Conservation (phyloP, 306 rosid genomes). For the Gastrolobium bilobum region DNA sequence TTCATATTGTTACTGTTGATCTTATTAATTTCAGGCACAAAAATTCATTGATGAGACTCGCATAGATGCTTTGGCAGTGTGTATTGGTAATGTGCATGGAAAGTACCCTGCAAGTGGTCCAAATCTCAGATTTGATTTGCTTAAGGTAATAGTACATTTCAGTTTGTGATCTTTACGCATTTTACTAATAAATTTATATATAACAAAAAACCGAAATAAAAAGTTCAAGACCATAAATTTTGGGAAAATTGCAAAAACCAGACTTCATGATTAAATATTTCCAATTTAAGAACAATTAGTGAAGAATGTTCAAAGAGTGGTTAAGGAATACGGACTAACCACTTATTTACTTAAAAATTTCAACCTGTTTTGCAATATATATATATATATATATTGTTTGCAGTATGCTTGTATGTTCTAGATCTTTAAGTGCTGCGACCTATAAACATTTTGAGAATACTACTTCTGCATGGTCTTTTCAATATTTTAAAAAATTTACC, state of each 20-base stretch:
- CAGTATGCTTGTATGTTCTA: neutral
- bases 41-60: constrained; percentile 86
- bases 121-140: constrained; percentile 86
- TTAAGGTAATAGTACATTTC: constrained; percentile 69
- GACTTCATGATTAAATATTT: neutral
- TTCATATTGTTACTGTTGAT: constrained; percentile 30
- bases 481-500: neutral
- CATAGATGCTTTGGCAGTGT: constrained; percentile 99
- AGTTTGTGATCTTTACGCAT: constrained; percentile 13
- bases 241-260: neutral
- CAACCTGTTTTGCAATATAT: neutral
- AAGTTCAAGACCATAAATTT: constrained; percentile 4
- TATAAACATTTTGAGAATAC: neutral
- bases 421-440: neutral
- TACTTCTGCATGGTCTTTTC: neutral
- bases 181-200: neutral
- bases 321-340: constrained; percentile 13
- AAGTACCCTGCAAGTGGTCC: constrained; percentile 95
- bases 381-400: neutral
- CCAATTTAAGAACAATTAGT: constrained; percentile 6
- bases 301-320: neutral
- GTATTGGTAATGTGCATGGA: constrained; percentile 95
- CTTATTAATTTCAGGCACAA: constrained; percentile 76
- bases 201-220: neutral
- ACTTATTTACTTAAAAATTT: neutral